Base-by-base conservation (phyloP, 225 moss, liverwort and hornwort genomes). In the Takakia lepidozioides region DNA sequence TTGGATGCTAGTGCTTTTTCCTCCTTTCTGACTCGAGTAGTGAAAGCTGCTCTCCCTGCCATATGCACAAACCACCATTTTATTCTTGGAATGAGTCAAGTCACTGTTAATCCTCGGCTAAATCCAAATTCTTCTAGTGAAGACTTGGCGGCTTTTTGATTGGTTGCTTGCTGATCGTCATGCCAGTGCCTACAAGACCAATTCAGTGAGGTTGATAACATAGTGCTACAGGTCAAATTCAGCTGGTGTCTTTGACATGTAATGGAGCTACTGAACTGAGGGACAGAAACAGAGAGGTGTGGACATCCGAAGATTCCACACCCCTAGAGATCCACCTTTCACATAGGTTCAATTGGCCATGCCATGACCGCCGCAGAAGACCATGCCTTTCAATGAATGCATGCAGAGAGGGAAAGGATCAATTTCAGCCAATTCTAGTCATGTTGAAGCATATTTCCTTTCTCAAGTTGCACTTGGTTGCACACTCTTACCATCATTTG, bases 21-120 rank as follows among this genome's bases (percentile, higher is more conserved):
- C 29, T 56, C 36, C 48, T 59, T 64, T 18, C 74, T 68, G 24
- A 63, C 64, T 20, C 56, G 68, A 68, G 35, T 64, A 55, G 2
- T 55, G 47, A 43, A 74, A 69, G 29, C 46, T 39, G 1, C 35
- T 39, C 27, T 56, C 56, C 27, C n/a, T 1, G 44, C 19, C 9
- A 36, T 8, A 67, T 59, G 23, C 8, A 19, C 15, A 34, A 34
- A 34, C 32, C 32, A 5, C 32, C 7, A 5, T 34, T 13, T 13
- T 5, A 13, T 34, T 34, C 11, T 34, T 5, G 11, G 11, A 14
- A 14, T 14, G 38, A 38, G 13, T 0, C 37, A 14, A 38, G 3
- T 38, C 17, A 38, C 0, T 5, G 14, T 13, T 17, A 38, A 5
- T 13, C 14, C 15, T 13, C 17, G 14, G 3, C 3, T 38, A 5